Evolutionary conservation across 2,329 filamentous ascomycete genomes (phyloP), one percentile per base, ranked within the genome.

Genomic region (Fusarium longipes): DNA sequence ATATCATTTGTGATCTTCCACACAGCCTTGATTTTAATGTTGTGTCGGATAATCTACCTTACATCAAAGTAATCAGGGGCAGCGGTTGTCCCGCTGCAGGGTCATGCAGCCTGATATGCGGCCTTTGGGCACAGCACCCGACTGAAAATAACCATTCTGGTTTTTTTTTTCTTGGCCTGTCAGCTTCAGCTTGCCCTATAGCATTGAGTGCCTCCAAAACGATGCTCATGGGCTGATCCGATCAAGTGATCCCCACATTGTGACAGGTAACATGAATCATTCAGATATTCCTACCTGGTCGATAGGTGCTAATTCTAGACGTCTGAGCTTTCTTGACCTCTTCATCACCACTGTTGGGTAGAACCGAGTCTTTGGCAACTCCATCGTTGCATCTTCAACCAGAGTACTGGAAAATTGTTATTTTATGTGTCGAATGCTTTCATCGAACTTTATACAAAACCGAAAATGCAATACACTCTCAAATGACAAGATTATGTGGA

Each of bases 101-200:
- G 57, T 43, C 30, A 32, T 60, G 54, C 35, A 50, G 32, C 50
- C 50, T 57, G 55, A 35, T 43, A 57, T 57, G 54, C 54, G 40
- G 29, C 38, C 38, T 22, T 39, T 39, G 33, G 10, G 54, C 10
- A 57, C 20, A 27, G 17, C 39, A 25, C 15, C 38, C 22, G 22
- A 24, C n/a, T n/a, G 32, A 17, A 17, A 35, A 35, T 14, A 35
- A 35, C 15, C n/a, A 5, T 10, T 8, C n/a, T n/a, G n/a, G n/a
- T n/a, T n/a, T 10, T 35, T 17, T 33, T 17, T 14, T 33, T n/a
- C 39, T 17, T 10, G 20, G 25, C 7, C n/a, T 35, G 22, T 36
- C 45, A 30, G 25, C 27, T n/a, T 43, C 49, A 39, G 55, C 39
- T 51, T 39, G 51, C 25, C 51, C 32, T 47, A 32, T 58, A 33